Conservation (phyloP, 2,329 filamentous ascomycete species). For the Calonectria pseudoturangicola region DNA sequence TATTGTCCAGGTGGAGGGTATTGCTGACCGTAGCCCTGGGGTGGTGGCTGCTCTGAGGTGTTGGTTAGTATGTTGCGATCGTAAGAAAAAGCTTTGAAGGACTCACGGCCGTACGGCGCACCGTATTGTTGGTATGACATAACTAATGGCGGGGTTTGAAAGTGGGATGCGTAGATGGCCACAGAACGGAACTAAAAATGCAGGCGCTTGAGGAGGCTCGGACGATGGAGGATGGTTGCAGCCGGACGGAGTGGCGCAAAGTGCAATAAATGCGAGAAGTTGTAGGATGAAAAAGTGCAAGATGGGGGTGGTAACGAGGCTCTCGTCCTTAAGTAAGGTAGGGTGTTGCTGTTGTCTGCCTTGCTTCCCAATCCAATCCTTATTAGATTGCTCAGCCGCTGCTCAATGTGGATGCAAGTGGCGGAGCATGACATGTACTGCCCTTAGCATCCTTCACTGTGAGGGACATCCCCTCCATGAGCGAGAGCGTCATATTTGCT, state of each 20-base stretch:
- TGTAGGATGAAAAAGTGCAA: conserved; percentile 12
- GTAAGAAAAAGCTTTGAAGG: neutral
- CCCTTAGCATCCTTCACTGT: conserved; percentile 4
- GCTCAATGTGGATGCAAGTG: conserved; percentile 24
- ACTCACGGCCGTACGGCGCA: conserved; percentile 61
- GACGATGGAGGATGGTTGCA: neutral
- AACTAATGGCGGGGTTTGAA: conserved; percentile 46
- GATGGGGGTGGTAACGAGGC: conserved; percentile 7
- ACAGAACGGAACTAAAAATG: neutral
- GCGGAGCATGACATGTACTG: conserved; percentile 6
- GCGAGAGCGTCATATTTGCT: conserved; percentile 26
- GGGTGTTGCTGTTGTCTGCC: conserved; percentile 32
- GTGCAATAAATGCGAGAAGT: neutral
- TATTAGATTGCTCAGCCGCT: conserved; percentile 27
- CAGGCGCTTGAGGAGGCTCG: conserved; percentile 20
- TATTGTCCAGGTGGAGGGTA: conserved; percentile 57
- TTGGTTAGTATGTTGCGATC: conserved; percentile 23
- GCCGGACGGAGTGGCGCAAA: neutral
- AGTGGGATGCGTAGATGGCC: conserved; percentile 2
- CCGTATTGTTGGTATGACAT: conserved; percentile 63
- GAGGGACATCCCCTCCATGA: neutral
- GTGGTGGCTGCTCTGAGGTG: conserved; percentile 59
- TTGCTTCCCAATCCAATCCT: neutral
- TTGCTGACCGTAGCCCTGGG: conserved; percentile 64
- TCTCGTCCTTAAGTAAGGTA: conserved; percentile 28